These are phyloP conservation scores for Meyerozyma guilliermondii DNA, from an alignment of 1,139 yeast genomes.

Conservation along the genomic window DNA sequence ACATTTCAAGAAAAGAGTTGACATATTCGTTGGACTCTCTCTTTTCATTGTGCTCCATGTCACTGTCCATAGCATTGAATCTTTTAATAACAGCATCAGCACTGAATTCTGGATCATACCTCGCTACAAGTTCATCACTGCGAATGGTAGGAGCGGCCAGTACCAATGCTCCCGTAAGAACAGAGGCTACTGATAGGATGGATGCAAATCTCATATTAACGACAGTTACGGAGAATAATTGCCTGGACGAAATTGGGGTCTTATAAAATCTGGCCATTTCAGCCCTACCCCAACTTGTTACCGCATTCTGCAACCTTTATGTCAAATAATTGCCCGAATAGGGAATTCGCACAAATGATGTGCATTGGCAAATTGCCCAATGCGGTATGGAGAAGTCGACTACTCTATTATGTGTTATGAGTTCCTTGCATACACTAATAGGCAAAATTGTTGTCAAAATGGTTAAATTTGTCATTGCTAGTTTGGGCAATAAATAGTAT, in stretches of 20 bases:
- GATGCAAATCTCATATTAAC: constrained; percentile 13
- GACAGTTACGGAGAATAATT: background rate
- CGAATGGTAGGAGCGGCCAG: constrained; percentile 10
- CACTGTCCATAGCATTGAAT: constrained; percentile 5
- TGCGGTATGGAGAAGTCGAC: background rate
- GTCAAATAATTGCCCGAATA: background rate
- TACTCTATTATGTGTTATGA: no score
- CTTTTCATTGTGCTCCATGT: constrained; percentile 6
- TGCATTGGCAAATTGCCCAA: background rate
- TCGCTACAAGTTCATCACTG: constrained; percentile 6
- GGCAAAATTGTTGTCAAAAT: no score
- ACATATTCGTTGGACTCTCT: constrained; percentile 12
- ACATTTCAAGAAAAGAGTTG: constrained; percentile 10
- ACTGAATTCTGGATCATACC: background rate
- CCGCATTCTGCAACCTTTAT: background rate
- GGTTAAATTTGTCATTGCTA: no score
- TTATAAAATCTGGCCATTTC: background rate
- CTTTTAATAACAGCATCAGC: background rate
- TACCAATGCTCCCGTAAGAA: constrained; percentile 5
- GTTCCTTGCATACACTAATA: no score
- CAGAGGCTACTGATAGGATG: constrained; percentile 3
- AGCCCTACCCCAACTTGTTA: background rate
- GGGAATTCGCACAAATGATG: background rate
- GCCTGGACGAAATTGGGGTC: no score
- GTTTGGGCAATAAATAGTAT: no score